Evolutionary conservation across 2,329 filamentous ascomycete species (phyloP), one percentile per base, ranked within the genome.

Genomic region (Ophiostoma himal-ulmi): DNA sequence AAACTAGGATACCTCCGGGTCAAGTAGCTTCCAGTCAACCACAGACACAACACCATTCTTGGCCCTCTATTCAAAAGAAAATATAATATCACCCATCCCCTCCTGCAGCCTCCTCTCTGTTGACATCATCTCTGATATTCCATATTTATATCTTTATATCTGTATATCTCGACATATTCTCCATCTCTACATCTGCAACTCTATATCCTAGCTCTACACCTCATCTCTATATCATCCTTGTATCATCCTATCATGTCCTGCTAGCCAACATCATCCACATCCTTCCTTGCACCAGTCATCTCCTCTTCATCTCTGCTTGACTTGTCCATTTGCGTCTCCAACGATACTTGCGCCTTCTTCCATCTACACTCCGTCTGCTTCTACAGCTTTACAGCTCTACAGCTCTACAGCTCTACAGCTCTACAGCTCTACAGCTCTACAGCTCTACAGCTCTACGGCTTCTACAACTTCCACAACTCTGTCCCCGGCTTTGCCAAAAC

Each of bases 1-100:
- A 54, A 22, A 54, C 52, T 22, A 26, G n/a, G n/a, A 57, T 30
- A 26, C 13, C 52, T 57, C 22, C n/a, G 26, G 7, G 7, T 22
- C 52, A 57, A 57, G 52, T 57, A 57, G 30, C n/a, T 14, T 26
- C 30, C 11, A 57, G 13, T 26, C 52, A 57, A 57, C n/a, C 52
- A 48, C 44, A 48, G 8, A 20, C 20, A 22, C 30, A 22, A n/a
- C 65, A 52, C 52, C n/a, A 34, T 68, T 30, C n/a, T 39, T 26
- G 67, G 22, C 37, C 26, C 44, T 48, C 17, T 48, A 48, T 48
- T 57, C n/a, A 57, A 57, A 57, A 57, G 52, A 2, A 57, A 57
- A 57, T 57, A 57, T 57, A 57, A 57, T 57, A 57, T 57, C 52
- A 57, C 11, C 44, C 52, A 22, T 57, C 52, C n/a, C 22, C 52